Percentiles rank a stretch among this genome's conserved stretches.
Evolutionary conservation across 2,329 filamentous ascomycete species (phyloP).

Genomic region (Coniochaeta hoffmannii): DNA sequence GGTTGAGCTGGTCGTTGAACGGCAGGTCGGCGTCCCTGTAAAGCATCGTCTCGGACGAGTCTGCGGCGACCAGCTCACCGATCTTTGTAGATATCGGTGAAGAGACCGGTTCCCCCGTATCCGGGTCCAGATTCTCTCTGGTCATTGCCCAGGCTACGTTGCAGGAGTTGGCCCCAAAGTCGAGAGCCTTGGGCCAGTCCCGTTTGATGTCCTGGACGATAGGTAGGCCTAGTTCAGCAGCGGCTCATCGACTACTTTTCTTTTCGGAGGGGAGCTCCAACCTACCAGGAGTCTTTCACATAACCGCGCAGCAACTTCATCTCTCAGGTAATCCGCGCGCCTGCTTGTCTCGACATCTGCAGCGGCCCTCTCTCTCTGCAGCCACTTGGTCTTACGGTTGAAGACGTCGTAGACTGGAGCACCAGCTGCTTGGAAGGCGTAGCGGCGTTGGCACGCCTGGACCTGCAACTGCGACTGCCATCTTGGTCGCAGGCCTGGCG

Average conservation of each 20-base stretch:
- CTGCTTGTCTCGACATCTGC: slow-evolving; percentile 62
- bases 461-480: not conserved
- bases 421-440: slow-evolving; percentile 72
- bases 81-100: slow-evolving; percentile 66
- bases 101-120: slow-evolving; percentile 45
- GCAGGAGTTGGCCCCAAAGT: slow-evolving; percentile 92
- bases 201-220: slow-evolving; percentile 92
- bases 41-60: slow-evolving; percentile 71
- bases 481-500: slow-evolving; percentile 1
- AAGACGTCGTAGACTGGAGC: slow-evolving; percentile 83
- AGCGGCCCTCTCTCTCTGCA: slow-evolving; percentile 85
- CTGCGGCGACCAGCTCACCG: slow-evolving; percentile 67
- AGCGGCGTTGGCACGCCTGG: slow-evolving; percentile 47
- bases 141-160: slow-evolving; percentile 82
- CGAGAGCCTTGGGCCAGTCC: slow-evolving; percentile 73
- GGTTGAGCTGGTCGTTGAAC: slow-evolving; percentile 67
- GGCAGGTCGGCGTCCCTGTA: slow-evolving; percentile 69
- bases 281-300: slow-evolving; percentile 76
- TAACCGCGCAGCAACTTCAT: slow-evolving; percentile 79
- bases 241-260: not conserved
- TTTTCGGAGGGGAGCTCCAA: not conserved
- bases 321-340: slow-evolving; percentile 84
- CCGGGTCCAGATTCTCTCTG: slow-evolving; percentile 58
- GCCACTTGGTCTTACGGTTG: slow-evolving; percentile 77
- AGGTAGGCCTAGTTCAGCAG: slow-evolving; percentile 1